Evolutionary conservation across 108 stramenopile genomes (phyloP), one percentile per base, ranked within the genome.

Genomic region (Skeletonema marinoi): DNA sequence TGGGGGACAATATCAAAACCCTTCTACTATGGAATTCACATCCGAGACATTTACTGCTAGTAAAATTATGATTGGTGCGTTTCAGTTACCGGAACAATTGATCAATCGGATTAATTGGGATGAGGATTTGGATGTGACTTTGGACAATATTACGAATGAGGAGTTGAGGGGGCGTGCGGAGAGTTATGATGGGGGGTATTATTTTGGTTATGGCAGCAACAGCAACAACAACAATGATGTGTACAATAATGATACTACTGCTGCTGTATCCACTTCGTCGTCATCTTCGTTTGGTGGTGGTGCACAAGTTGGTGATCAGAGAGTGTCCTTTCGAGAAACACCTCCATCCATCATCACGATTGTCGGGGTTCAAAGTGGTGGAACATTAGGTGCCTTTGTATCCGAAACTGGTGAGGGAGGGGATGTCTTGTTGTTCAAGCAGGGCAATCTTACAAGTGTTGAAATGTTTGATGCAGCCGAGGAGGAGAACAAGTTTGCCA

Each of bases 391-490:
- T 35, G 39, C 39, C 11, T 85, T 60, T 32, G 56, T 14, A 7
- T 64, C 77, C 7, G 62, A 33, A 32, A 56, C 54, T 25, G 54
- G 54, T 10, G 38, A 48, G 9, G 85, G 80, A 32, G 75, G 76
- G 2, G 13, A 32, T 3, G 32, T 85, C 10, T 58, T 82, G 39
- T 35, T 81, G 1, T 58, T 85, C 32, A 32, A 82, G 50, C 10
- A 2, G 11, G 85, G 85, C 11, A 54, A 36, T 33, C 21, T 35
- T 0, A 32, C 46, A 32, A 44, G 76, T 19, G 66, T 38, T 4
- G 50, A 59, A 29, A 73, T 85, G 81, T 85, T 78, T 62, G 65
- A 72, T n/a, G 51, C 73, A 7, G 85, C 85, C 33, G 33, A 78
- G 10, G 33, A 51, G 6, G 76, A 66, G 16, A 51, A 74, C 21